Evolutionary conservation across 2,329 filamentous ascomycete species (phyloP).

Genomic region (Venturia asperata): DNA sequence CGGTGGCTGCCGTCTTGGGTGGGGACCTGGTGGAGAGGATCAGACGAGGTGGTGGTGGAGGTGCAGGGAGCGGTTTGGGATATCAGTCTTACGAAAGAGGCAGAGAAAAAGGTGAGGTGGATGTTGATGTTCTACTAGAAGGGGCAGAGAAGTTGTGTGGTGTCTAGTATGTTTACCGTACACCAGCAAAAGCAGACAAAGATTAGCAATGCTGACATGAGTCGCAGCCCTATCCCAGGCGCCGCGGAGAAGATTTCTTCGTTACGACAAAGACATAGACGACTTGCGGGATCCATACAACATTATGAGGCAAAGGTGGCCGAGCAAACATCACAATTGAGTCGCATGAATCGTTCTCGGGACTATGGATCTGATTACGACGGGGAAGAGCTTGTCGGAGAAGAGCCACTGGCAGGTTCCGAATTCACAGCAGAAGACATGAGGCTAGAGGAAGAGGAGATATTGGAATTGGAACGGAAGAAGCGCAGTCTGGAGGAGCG

Average conservation of each 20-base stretch:
- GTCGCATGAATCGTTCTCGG: conserved; percentile 58
- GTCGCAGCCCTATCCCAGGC: conserved; percentile 60
- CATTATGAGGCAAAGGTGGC: conserved; percentile 76
- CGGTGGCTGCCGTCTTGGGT: conserved; percentile 83
- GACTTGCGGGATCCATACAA: conserved; percentile 64
- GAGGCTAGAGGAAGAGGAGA: conserved; percentile 61
- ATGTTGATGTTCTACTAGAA: conserved; percentile 75
- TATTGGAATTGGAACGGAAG: conserved; percentile 55
- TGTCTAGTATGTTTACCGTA: conserved; percentile 60
- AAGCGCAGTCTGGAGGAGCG: conserved; percentile 56
- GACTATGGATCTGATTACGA: conserved; percentile 46
- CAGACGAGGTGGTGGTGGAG: conserved; percentile 49
- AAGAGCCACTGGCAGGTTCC: conserved; percentile 31
- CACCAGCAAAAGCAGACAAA: not conserved
- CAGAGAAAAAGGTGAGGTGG: conserved; percentile 60
- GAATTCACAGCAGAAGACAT: conserved; percentile 61
- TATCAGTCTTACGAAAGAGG: conserved; percentile 38
- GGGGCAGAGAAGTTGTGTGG: conserved; percentile 85
- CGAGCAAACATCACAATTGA: conserved; percentile 66
- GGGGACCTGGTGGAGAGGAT: conserved; percentile 81
- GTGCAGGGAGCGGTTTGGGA: conserved; percentile 44
- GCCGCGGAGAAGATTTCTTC: conserved; percentile 67
- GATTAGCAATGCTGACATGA: conserved; percentile 21
- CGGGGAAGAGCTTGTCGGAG: conserved; percentile 41
- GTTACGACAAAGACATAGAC: conserved; percentile 63